Evolutionary conservation across 2,329 filamentous ascomycete species (phyloP).

Genomic region (Penicillium corylophilum): DNA sequence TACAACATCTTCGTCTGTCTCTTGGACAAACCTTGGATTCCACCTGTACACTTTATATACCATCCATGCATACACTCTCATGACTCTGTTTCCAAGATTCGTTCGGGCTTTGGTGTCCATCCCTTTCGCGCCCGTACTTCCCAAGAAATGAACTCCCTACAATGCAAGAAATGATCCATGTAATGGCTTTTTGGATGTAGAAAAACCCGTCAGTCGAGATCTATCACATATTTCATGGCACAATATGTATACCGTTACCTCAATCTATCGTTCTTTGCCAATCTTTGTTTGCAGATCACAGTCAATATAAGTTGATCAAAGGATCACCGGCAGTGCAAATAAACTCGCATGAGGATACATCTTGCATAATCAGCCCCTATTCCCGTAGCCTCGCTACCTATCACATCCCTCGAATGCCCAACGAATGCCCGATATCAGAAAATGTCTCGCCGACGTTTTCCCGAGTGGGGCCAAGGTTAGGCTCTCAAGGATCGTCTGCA

Average conservation of each 20-base stretch:
- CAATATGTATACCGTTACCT: neutral
- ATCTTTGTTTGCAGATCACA: neutral
- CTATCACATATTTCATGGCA: neutral
- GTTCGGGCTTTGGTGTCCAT: neutral
- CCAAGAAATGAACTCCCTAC: neutral
- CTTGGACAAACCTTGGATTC: slow-evolving; percentile 1
- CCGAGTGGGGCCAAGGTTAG: slow-evolving; percentile 1
- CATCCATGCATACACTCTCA: slow-evolving; percentile 5
- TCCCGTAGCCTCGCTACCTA: neutral
- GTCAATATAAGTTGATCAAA: neutral
- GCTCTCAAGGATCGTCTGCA: neutral
- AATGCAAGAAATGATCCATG: neutral
- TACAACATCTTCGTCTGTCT: neutral
- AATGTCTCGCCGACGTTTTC: slow-evolving; percentile 2
- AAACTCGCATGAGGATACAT: neutral
- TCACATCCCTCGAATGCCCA: slow-evolving; percentile 1
- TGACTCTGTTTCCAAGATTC: neutral
- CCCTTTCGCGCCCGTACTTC: neutral
- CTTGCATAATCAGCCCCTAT: slow-evolving; percentile 6
- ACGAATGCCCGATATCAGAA: slow-evolving; percentile 13
- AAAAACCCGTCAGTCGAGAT: neutral
- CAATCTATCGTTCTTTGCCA: neutral
- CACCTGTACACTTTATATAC: slow-evolving; percentile 13
- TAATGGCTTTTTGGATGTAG: neutral
- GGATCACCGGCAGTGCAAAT: neutral